A percentile compares a stretch with the other conserved stretches of the same genome.
Evolutionary conservation across 1,139 yeast species (phyloP).

Genomic region (Hyphopichia pseudoburtonii): DNA sequence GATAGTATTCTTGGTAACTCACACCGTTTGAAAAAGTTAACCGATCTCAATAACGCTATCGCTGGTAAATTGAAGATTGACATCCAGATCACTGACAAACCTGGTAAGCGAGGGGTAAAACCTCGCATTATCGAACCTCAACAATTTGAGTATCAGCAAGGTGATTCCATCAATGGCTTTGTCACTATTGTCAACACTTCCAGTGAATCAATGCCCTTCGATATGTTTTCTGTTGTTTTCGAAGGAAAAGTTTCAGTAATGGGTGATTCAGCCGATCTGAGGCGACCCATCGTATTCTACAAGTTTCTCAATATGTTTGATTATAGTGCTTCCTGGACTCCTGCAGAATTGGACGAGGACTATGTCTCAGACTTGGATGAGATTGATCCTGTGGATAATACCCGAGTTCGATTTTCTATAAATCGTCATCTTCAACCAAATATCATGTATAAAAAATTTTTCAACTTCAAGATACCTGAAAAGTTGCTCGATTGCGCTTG

Average conservation of each 20-base stretch:
- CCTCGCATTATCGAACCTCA: conserved; percentile 16
- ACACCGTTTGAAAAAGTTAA: conserved; percentile 20
- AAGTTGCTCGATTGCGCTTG: conserved; percentile 41
- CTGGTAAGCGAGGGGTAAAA: conserved; percentile 15
- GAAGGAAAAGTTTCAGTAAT: conserved; percentile 42
- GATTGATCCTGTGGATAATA: conserved; percentile 20
- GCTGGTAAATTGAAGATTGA: conserved; percentile 16
- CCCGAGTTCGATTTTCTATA: conserved; percentile 20
- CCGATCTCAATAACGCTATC: conserved; percentile 11
- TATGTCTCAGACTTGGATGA: not conserved
- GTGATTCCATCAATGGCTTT: conserved; percentile 58
- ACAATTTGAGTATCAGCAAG: conserved; percentile 47
- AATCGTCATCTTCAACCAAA: conserved; percentile 24
- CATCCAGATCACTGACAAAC: conserved; percentile 17
- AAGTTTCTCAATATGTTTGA: conserved; percentile 31
- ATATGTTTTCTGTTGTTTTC: conserved; percentile 57
- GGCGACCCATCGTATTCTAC: conserved; percentile 16
- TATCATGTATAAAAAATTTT: conserved; percentile 38
- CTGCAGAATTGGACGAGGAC: conserved; percentile 10
- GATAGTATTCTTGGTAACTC: conserved; percentile 25
- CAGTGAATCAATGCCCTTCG: conserved; percentile 43
- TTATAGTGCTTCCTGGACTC: conserved; percentile 25
- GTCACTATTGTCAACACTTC: conserved; percentile 46
- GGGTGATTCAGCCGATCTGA: conserved; percentile 13
- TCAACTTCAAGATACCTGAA: conserved; percentile 43